Percentiles rank a stretch among this genome's conserved stretches.
Evolutionary conservation across 2,329 filamentous ascomycete species (phyloP).

Genomic region (Aspergillus nomiae): DNA sequence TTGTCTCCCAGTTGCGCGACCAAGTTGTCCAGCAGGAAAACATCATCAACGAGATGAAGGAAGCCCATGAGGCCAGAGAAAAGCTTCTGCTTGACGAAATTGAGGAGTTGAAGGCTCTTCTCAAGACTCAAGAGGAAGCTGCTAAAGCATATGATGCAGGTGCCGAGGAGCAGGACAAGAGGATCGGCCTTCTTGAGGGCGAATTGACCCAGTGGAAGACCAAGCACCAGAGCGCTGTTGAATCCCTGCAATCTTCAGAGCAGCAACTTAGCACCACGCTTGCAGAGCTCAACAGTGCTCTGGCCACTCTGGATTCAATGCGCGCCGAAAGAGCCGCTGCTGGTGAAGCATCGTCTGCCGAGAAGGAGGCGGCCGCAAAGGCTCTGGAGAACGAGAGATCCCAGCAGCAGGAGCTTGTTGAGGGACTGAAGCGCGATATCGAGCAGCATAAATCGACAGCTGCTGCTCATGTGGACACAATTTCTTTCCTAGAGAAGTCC

Average conservation of each 20-base stretch:
- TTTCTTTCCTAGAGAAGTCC: constrained; percentile 73
- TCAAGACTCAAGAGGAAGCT: constrained; percentile 44
- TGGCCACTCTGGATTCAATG: constrained; percentile 55
- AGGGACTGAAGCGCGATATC: constrained; percentile 70
- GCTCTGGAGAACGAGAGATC: constrained; percentile 54
- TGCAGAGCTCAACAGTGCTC: constrained; percentile 69
- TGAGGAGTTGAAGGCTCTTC: constrained; percentile 62
- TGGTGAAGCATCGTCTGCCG: constrained; percentile 30
- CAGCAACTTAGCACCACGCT: constrained; percentile 72
- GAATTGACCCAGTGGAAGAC: constrained; percentile 75
- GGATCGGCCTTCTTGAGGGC: constrained; percentile 66
- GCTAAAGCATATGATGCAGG: constrained; percentile 37
- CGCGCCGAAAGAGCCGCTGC: constrained; percentile 43
- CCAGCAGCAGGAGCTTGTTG: constrained; percentile 62
- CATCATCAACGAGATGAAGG: constrained; percentile 72
- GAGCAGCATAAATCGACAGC: constrained; percentile 79
- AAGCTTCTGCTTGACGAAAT: constrained; percentile 73
- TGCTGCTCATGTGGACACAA: constrained; percentile 66
- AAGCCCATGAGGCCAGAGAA: constrained; percentile 73
- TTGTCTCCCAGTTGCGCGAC: constrained; percentile 82
- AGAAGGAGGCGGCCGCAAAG: constrained; percentile 45
- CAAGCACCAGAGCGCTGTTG: constrained; percentile 72
- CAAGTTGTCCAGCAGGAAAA: constrained; percentile 86
- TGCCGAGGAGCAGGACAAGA: constrained; percentile 53
- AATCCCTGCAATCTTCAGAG: constrained; percentile 72